phyloP scores from a whole-genome alignment of 768 basidiomycete species.

The Pisolithus orientalis region DNA sequence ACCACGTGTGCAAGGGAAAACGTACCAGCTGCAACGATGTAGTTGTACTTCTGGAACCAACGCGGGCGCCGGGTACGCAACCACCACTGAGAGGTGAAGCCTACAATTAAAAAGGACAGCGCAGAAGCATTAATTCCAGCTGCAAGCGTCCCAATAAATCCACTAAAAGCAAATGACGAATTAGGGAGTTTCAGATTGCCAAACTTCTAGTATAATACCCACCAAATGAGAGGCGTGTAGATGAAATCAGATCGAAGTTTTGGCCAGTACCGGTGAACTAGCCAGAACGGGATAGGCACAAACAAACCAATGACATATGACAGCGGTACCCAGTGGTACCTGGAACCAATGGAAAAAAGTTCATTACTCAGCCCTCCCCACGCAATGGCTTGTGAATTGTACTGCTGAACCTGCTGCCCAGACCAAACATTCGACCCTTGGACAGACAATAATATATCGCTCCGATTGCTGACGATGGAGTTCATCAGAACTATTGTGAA shows the following conservation, averaged over 20 bases:
- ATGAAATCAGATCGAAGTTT: conserved; percentile 18
- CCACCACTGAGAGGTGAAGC: conserved; percentile 34
- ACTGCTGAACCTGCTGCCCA: conserved; percentile 24
- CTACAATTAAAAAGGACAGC: conserved; percentile 14
- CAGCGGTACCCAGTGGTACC: conserved; percentile 37
- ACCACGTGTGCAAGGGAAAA: background rate
- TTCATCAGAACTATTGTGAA: conserved; percentile 46
- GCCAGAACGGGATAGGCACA: conserved; percentile 36
- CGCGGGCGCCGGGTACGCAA: conserved; percentile 29
- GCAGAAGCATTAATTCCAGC: conserved; percentile 24
- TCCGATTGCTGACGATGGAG: conserved; percentile 46
- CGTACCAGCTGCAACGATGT: conserved; percentile 37
- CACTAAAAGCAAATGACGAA: conserved; percentile 3
- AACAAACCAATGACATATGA: conserved; percentile 27
- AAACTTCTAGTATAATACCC: conserved; percentile 1
- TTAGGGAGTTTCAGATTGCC: background rate
- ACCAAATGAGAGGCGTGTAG: conserved; percentile 28
- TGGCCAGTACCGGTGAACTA: conserved; percentile 32
- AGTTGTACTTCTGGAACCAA: conserved; percentile 35
- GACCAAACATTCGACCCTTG: conserved; percentile 43
- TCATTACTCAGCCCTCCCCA: conserved; percentile 35
- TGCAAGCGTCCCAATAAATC: conserved; percentile 11
- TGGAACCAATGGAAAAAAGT: conserved; percentile 25
- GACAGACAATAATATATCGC: conserved; percentile 44
- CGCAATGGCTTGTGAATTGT: conserved; percentile 29